phyloP scores from a whole-genome alignment of 345 rosid species.

The Murraya koenigii region DNA sequence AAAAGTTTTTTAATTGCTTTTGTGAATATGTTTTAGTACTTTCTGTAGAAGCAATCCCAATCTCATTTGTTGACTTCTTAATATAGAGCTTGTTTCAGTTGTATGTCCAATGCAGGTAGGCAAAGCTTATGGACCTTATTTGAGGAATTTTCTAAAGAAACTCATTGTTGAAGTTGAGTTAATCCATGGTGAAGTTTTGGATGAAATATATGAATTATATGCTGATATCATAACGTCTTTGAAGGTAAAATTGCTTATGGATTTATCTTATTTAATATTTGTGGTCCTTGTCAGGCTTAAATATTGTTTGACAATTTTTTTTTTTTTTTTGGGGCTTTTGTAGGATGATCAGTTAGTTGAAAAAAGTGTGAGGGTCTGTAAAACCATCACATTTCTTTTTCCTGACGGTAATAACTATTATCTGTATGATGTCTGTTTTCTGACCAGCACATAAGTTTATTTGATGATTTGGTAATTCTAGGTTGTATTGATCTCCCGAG shows the following conservation, averaged over 20 bases:
- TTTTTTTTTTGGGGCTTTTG: neutral
- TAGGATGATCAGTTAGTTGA: conserved; percentile 45
- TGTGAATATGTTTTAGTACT: neutral
- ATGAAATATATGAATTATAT: conserved; percentile 65
- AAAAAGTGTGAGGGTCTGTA: conserved; percentile 51
- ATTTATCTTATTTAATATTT: neutral
- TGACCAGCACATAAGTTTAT: neutral
- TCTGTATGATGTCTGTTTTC: neutral
- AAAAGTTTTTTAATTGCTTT: neutral
- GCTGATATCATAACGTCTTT: conserved; percentile 48
- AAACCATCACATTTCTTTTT: conserved; percentile 70
- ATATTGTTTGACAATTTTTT: conserved; percentile 6
- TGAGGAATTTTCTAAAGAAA: conserved; percentile 65
- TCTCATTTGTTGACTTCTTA: neutral
- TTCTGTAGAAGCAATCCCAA: neutral
- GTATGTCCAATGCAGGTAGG: conserved; percentile 38
- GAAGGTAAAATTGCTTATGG: conserved; percentile 40
- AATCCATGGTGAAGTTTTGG: conserved; percentile 45
- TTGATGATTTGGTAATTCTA: conserved; percentile 22
- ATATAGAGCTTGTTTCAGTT: conserved; percentile 16
- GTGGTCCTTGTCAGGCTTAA: neutral
- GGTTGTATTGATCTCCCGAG: conserved; percentile 42
- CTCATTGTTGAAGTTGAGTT: conserved; percentile 70
- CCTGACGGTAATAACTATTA: conserved; percentile 48
- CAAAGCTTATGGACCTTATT: conserved; percentile 42